These are phyloP conservation scores for Pilatotrama ljubarskyi DNA, from an alignment of 768 basidiomycete genomes.

Conservation along the genomic window DNA sequence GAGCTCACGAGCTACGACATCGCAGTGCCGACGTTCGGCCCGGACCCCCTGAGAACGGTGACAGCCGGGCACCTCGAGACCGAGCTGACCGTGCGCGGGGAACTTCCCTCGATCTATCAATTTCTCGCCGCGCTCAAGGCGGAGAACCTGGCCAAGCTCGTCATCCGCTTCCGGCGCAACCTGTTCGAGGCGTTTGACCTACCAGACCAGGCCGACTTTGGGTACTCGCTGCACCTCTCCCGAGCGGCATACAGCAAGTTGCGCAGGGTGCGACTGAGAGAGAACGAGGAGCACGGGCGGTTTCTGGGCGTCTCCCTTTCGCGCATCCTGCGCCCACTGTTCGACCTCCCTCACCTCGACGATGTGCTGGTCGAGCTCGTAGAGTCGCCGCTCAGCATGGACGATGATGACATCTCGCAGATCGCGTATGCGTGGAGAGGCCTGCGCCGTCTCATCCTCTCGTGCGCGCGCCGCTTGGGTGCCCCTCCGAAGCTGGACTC, in stretches of 20 bases:
- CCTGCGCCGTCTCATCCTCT: constrained; percentile 1
- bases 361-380: constrained; percentile 7
- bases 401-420: not conserved
- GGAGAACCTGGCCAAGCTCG: not conserved
- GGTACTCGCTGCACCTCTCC: constrained; percentile 1
- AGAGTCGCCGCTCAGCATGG: constrained; percentile 1
- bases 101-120: constrained; percentile 1
- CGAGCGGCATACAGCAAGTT: not conserved
- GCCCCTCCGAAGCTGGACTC: not conserved
- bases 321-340: not conserved
- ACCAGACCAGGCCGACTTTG: not conserved
- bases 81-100: constrained; percentile 3
- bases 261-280: not conserved
- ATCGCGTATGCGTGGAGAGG: not conserved
- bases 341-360: constrained; percentile 1
- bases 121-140: constrained; percentile 4
- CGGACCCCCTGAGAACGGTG: not conserved
- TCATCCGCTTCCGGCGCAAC: constrained; percentile 5
- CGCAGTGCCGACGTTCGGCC: not conserved
- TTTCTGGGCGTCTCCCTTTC: not conserved
- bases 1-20: constrained; percentile 7
- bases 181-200: not conserved
- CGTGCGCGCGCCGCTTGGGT: not conserved
- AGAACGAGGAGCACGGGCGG: constrained; percentile 1
- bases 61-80: not conserved